Evolutionary conservation across 2,329 filamentous ascomycete species (phyloP), one percentile per base, ranked within the genome.

Genomic region (Fusarium pseudocircinatum): DNA sequence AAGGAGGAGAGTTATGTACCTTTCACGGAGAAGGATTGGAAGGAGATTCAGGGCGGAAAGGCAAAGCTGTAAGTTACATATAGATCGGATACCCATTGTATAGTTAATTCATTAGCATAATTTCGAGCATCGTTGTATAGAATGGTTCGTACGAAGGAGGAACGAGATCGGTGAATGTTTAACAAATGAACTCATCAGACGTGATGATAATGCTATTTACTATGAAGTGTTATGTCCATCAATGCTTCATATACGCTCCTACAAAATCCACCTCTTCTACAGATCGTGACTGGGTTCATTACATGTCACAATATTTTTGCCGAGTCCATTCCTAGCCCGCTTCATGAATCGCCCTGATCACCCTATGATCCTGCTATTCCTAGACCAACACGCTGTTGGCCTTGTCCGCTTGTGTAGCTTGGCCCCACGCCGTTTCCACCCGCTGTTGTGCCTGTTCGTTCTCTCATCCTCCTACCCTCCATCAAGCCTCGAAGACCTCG

Each of bases 401-500:
- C 76, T 36, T 78, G 71, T 20, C 74, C 74, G 24, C 67, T 56
- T 14, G 65, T 42, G 30, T 76, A 76, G 24, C 67, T 68, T 14
- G 69, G 61, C 11, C 70, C 62, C 58, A 54, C 53, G 39, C 61
- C 74, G 7, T 77, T 72, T 24, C 66, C 70, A 12, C 78, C 78
- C 9, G 75, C 69, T 74, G 86, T 87, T 73, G 85, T 87, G 15
- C 87, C 87, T 7, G 86, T 87, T 72, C 94, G 86, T 81, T 97
- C 94, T 49, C 95, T 87, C 85, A 98, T 91, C 68, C 96, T 88
- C 49, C 96, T 87, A 7, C 96, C 96, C 82, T 98, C 96, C 96
- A 99, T 98, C 75, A 99, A 82, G 0, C 96, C 96, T 67, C 96
- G 88, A 40, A 99, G 82, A 0, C 96, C 96, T 60, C 96, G 88